Conservation (phyloP, 495 filamentous ascomycete genomes). For the Elasticomyces elasticus region DNA sequence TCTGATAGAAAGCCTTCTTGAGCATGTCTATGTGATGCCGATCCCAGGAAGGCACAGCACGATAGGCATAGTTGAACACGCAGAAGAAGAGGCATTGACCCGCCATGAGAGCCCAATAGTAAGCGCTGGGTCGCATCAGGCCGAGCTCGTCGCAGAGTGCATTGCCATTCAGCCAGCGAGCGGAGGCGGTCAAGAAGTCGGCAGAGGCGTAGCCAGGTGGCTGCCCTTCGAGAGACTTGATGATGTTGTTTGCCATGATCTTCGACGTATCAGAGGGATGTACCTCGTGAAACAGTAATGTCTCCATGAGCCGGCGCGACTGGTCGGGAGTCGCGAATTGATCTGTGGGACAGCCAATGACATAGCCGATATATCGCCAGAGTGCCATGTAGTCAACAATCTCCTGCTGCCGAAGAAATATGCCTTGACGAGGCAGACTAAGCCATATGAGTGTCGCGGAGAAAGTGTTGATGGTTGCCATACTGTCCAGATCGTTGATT, state of each 20-base stretch:
- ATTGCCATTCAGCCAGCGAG: conserved; percentile 59
- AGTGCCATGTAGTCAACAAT: conserved; percentile 60
- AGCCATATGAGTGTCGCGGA: conserved; percentile 57
- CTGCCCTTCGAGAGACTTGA: conserved; percentile 50
- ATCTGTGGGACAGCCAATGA: conserved; percentile 58
- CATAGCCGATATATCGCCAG: conserved; percentile 64
- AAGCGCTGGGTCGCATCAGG: conserved; percentile 45
- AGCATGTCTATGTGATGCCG: conserved; percentile 43
- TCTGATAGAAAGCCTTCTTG: conserved; percentile 43
- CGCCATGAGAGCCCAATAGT: conserved; percentile 51
- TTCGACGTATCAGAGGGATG: conserved; percentile 50
- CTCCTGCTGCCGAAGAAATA: conserved; percentile 53
- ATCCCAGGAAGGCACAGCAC: conserved; percentile 50
- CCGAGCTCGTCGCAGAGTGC: conserved; percentile 51
- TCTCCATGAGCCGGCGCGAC: conserved; percentile 56
- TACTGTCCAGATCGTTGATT: conserved; percentile 64
- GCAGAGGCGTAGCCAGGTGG: conserved; percentile 50
- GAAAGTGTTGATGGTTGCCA: conserved; percentile 61
- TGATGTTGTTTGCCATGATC: conserved; percentile 64
- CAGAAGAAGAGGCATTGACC: conserved; percentile 62
- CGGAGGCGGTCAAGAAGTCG: conserved; percentile 54
- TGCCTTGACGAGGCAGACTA: conserved; percentile 60
- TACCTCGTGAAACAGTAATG: conserved; percentile 51
- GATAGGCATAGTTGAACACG: conserved; percentile 42
- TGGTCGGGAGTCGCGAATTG: conserved; percentile 43